Evolutionary conservation across 495 filamentous ascomycete genomes (phyloP), one percentile per base, ranked within the genome.

Genomic region (Elasticomyces elasticus): DNA sequence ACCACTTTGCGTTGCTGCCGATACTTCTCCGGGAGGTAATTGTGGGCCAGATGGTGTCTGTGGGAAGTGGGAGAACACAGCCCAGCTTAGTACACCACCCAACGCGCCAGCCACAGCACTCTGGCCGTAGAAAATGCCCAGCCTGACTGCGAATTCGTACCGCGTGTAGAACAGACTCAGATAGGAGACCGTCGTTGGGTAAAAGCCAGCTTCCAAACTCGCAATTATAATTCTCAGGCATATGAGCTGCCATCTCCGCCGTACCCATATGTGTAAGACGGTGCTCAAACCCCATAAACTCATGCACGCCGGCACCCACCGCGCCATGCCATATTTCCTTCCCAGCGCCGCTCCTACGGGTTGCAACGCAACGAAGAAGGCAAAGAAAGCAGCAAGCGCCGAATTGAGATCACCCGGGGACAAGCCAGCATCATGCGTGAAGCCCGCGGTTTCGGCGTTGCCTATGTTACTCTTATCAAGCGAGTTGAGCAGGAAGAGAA

Each of bases 81-180:
- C 58, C 55, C 64, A 79, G 51, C 65, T 69, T 45, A 75, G 64
- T 30, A 71, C 61, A 42, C 76, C 76, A n/a, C 75, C 74, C 27
- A 81, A 71, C 0, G 78, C 79, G 2, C 76, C 77, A 10, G 78
- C 78, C 33, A 81, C 69, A 11, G 78, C 77, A 46, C 71, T 79
- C 62, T 77, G 76, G 10, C 76, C 75, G 49, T 75, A 81, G 60
- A 81, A 81, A 45, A 80, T 58, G 20, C 66, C 72, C 6, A 82
- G 63, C 0, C 79, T 69, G 19, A 67, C 64, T 1, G 70, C 78
- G 31, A 82, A 75, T 54, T 80, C 77, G 55, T 68, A 77, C 3
- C 77, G 69, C 19, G 73, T 74, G 55, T 81, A 80, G 63, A 81
- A 79, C 1, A 73, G 58, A 5, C 72, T 72, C 19, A 79, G 66